phyloP scores from a whole-genome alignment of 768 basidiomycete species.

The Pulveroboletus sp. region DNA sequence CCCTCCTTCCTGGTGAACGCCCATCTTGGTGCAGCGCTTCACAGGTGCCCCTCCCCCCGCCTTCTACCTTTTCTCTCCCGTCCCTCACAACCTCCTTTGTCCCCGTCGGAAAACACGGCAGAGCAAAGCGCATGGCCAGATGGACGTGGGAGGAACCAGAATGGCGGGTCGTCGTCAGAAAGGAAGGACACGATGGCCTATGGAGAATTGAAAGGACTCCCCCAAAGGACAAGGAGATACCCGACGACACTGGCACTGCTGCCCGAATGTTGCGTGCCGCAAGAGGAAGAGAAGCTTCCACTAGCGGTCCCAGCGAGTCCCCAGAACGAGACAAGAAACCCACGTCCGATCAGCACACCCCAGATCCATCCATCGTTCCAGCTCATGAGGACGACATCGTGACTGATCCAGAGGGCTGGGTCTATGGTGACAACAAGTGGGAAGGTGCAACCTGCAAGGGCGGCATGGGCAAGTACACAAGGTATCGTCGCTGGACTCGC shows the following conservation, averaged over 20 bases:
- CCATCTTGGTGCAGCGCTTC: slow-evolving; percentile 76
- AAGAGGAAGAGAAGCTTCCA: slow-evolving; percentile 36
- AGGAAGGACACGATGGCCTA: slow-evolving; percentile 46
- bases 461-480: slow-evolving; percentile 89
- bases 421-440: slow-evolving; percentile 96
- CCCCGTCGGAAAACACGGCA: slow-evolving; percentile 41
- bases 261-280: slow-evolving; percentile 54
- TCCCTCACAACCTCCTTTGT: slow-evolving; percentile 56
- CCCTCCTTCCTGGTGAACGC: slow-evolving; percentile 82
- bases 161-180: slow-evolving; percentile 71
- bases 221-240: slow-evolving; percentile 39
- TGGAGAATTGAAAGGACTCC: slow-evolving; percentile 58
- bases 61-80: slow-evolving; percentile 64
- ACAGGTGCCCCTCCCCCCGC: slow-evolving; percentile 60
- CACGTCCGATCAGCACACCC: slow-evolving; percentile 21
- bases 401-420: slow-evolving; percentile 89
- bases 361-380: slow-evolving; percentile 28
- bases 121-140: slow-evolving; percentile 65
- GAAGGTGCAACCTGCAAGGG: slow-evolving; percentile 69
- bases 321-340: slow-evolving; percentile 21
- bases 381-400: slow-evolving; percentile 45
- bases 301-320: slow-evolving; percentile 13
- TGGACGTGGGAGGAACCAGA: slow-evolving; percentile 93
- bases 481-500: slow-evolving; percentile 82
- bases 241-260: slow-evolving; percentile 40